Evolutionary conservation across 2,329 filamentous ascomycete species (phyloP).

Genomic region (Monilinia fructigena): DNA sequence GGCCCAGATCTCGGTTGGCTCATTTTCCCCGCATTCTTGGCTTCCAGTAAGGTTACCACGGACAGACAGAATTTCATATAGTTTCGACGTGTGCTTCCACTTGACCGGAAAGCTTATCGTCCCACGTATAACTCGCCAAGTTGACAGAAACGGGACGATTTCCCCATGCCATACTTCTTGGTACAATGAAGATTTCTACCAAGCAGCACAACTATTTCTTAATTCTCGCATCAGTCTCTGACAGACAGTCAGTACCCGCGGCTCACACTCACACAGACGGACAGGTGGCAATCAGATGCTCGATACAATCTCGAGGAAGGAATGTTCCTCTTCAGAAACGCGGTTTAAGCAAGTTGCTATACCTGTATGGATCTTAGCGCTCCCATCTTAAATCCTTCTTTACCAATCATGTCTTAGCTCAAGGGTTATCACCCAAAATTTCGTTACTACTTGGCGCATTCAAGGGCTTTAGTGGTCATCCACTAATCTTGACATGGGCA

Average conservation of each 20-base stretch:
- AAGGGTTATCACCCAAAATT: neutral
- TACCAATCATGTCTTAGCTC: neutral
- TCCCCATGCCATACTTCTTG: neutral
- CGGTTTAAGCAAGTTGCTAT: neutral
- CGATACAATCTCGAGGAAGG: neutral
- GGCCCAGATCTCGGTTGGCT: neutral
- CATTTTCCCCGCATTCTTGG: slow-evolving; percentile 3
- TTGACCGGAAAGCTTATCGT: neutral
- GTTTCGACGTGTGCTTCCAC: neutral
- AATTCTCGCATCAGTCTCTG: neutral
- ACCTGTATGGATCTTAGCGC: neutral
- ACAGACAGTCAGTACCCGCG: neutral
- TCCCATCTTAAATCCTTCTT: neutral
- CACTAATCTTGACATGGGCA: neutral
- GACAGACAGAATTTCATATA: neutral
- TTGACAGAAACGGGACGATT: neutral
- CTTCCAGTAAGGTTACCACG: neutral
- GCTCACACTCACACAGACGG: too few relatives aligned
- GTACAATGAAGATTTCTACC: neutral
- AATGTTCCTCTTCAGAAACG: neutral
- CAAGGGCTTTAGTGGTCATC: slow-evolving; percentile 8
- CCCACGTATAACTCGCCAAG: neutral
- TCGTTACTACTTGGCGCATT: neutral
- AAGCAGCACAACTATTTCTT: neutral
- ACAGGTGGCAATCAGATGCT: slow-evolving; percentile 1